Percentiles rank a stretch among this genome's conserved stretches.
These are phyloP conservation scores for Cytospora piceae DNA, from an alignment of 2,329 filamentous ascomycete genomes.

Conservation along the genomic window DNA sequence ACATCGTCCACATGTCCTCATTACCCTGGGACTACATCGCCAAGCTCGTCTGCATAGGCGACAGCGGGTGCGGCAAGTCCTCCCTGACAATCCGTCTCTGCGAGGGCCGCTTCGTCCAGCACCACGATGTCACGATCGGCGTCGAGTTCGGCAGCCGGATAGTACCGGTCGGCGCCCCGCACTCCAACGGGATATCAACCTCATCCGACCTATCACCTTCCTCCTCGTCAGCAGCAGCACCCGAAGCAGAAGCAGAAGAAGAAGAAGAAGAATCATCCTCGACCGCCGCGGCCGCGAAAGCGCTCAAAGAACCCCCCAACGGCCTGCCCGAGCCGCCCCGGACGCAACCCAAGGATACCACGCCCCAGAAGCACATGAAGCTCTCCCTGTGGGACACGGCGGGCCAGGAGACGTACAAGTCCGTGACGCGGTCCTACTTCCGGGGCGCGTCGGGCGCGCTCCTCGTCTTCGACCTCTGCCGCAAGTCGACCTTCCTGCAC, in stretches of 20 bases:
- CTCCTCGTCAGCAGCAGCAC: conserved; percentile 44
- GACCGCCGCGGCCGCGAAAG: conserved; percentile 19
- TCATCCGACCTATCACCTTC: not conserved
- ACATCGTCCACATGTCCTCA: conserved; percentile 52
- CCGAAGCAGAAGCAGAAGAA: not conserved
- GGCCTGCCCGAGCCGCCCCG: conserved; percentile 60
- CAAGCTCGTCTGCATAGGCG: conserved; percentile 97
- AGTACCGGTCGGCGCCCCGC: conserved; percentile 85
- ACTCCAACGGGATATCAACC: conserved; percentile 50
- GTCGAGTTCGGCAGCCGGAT: conserved; percentile 95
- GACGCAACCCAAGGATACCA: conserved; percentile 32
- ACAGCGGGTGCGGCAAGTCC: conserved; percentile 95
- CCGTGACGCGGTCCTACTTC: conserved; percentile 92
- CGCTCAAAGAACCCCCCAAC: conserved; percentile 33
- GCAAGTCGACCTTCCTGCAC: conserved; percentile 81
- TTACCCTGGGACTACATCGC: conserved; percentile 97
- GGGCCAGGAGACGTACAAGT: conserved; percentile 97
- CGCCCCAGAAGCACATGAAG: conserved; percentile 80
- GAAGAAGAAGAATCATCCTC: conserved; percentile 32
- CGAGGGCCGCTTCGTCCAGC: conserved; percentile 90
- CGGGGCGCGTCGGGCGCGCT: conserved; percentile 73
- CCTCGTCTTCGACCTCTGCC: conserved; percentile 92
- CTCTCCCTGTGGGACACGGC: conserved; percentile 94
- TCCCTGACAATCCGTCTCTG: conserved; percentile 92
- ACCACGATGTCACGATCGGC: conserved; percentile 96